Base-by-base conservation (phyloP, 2,329 filamentous ascomycete species). In the Blastomyces silverae region DNA sequence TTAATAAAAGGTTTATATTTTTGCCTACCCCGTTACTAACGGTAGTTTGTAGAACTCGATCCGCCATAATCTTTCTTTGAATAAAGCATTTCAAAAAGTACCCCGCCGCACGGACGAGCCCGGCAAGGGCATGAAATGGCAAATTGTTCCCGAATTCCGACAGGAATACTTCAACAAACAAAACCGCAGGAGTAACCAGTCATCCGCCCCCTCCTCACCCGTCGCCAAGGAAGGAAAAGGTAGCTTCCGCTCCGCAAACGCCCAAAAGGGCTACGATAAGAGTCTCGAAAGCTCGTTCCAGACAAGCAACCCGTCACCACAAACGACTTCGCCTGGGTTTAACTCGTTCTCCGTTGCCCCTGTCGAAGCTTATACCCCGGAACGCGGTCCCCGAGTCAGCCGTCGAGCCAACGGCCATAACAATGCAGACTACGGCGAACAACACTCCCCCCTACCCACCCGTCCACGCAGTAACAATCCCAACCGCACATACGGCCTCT, bases 71-170 rank as follows among this genome's bases (percentile, higher is more conserved):
- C 78, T 99, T 17, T 97, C 94, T 0, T 79, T 99, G 53, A 97
- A 96, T 76, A 96, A 97, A 75, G 87, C 89, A 0, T 99, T 99
- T 73, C 88, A 92, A 71, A 99, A 99, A 76, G 89, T 96, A 10
- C 90, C 94, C 2, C 88, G 94, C 58, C 88, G 90, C 20, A 96
- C 92, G 0, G 91, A 97, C 70, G 94, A 99, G 75, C 94, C 94
- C 28, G 94, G 94, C 15, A 99, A 99, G 76, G 94, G 94, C 37
- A 97, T 97, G 92, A 97, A 97, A 75, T 99, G 94, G 94, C 91
- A 93, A 77, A 92, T 99, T 72, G 87, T 91, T 3, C 84, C 90
- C 1, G 90, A 95, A 68, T 85, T 88, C 69, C 87, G 89, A 60
- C 91, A 97, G 22, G 93, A 96, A 63, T 96, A 97, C 81, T 84